Percentiles rank a stretch among this genome's conserved stretches.
phyloP scores from a whole-genome alignment of 2,329 filamentous ascomycete genomes.

The Rhynchosporium graminicola region DNA sequence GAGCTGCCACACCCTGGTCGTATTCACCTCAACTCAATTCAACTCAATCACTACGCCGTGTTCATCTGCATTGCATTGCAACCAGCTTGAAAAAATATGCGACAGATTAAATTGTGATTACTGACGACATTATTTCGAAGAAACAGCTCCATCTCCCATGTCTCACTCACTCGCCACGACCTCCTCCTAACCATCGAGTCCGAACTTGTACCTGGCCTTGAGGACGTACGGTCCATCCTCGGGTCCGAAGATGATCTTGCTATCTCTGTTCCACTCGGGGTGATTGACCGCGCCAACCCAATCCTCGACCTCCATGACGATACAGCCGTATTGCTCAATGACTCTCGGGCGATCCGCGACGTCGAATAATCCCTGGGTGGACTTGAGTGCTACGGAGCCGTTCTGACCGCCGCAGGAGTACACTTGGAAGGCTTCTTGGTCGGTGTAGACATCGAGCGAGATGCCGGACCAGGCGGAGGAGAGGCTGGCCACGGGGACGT shows the following conservation, averaged over 20 bases:
- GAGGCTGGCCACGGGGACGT: slow-evolving; percentile 61
- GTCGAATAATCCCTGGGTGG: slow-evolving; percentile 64
- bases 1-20: no score
- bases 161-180: neutral
- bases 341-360: slow-evolving; percentile 57
- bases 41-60: no score
- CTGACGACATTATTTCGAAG: no score
- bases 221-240: slow-evolving; percentile 62
- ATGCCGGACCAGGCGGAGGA: slow-evolving; percentile 79
- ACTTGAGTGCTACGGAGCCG: slow-evolving; percentile 68
- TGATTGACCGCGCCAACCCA: slow-evolving; percentile 95
- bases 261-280: slow-evolving; percentile 76
- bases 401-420: slow-evolving; percentile 82
- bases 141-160: no score
- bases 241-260: slow-evolving; percentile 61
- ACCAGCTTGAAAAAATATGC: no score
- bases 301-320: slow-evolving; percentile 90
- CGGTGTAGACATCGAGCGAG: slow-evolving; percentile 74
- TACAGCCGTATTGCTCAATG: slow-evolving; percentile 76
- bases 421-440: slow-evolving; percentile 86
- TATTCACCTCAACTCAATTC: no score
- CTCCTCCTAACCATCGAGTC: slow-evolving; percentile 25
- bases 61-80: no score
- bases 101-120: no score
- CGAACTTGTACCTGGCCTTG: slow-evolving; percentile 61